These are phyloP conservation scores for Bretziella fagacearum DNA, from an alignment of 2,329 filamentous ascomycete genomes.

Conservation along the genomic window DNA sequence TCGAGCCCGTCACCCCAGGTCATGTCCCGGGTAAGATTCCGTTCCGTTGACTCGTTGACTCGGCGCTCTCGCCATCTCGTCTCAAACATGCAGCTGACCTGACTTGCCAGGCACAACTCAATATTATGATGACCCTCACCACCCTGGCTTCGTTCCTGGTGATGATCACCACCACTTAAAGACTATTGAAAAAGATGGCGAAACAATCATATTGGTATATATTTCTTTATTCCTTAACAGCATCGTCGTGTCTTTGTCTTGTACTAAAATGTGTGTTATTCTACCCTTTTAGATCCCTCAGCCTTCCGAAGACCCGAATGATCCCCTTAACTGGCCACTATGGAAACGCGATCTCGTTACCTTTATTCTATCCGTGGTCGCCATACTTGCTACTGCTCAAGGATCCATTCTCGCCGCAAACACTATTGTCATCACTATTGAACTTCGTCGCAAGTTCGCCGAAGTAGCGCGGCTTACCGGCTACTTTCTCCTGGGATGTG, in stretches of 20 bases:
- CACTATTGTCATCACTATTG: conserved; percentile 57
- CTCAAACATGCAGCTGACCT: not conserved
- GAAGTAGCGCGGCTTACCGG: conserved; percentile 68
- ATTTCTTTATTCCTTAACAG: not conserved
- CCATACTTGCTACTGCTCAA: conserved; percentile 69
- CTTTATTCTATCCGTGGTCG: conserved; percentile 57
- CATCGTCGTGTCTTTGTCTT: too few relatives aligned
- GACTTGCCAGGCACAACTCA: conserved; percentile 37
- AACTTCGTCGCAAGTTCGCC: conserved; percentile 51
- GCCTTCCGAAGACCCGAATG: conserved; percentile 78
- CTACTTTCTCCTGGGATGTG: conserved; percentile 72
- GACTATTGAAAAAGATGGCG: conserved; percentile 48
- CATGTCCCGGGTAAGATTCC: conserved; percentile 52
- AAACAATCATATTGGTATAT: conserved; percentile 58
- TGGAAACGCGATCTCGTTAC: conserved; percentile 74
- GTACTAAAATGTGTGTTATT: not conserved
- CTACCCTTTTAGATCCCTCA: conserved; percentile 42
- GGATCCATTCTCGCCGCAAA: conserved; percentile 80
- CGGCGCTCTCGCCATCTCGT: too few relatives aligned
- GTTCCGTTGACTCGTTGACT: not conserved
- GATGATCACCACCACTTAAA: conserved; percentile 37
- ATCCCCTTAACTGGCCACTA: conserved; percentile 71
- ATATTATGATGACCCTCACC: conserved; percentile 44
- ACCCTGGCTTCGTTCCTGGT: conserved; percentile 27
- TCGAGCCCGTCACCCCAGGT: conserved; percentile 47